phyloP scores from a whole-genome alignment of 352 stramenopile species.

The Phytophthora sp. region DNA sequence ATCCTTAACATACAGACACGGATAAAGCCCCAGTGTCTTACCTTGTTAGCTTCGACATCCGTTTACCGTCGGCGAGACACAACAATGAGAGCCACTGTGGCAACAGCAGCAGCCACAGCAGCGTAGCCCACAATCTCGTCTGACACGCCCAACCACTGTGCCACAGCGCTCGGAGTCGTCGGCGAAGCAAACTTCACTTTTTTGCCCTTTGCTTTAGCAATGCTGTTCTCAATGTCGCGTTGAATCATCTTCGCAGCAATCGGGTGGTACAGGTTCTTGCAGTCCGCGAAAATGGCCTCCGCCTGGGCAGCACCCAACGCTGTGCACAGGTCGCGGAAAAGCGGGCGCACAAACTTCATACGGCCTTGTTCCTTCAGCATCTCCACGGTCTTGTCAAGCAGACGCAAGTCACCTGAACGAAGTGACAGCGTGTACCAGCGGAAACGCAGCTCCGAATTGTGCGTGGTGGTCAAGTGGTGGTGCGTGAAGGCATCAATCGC shows the following conservation, averaged over 20 bases:
- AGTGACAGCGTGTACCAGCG: slow-evolving; percentile 72
- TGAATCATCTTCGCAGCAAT: slow-evolving; percentile 81
- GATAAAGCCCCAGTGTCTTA: background rate
- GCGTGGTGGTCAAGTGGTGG: slow-evolving; percentile 50
- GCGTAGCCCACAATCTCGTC: slow-evolving; percentile 29
- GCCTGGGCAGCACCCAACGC: slow-evolving; percentile 38
- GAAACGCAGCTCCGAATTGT: slow-evolving; percentile 77
- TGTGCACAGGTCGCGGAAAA: slow-evolving; percentile 66
- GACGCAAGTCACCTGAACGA: slow-evolving; percentile 49
- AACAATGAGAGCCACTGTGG: slow-evolving; percentile 22
- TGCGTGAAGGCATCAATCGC: slow-evolving; percentile 63
- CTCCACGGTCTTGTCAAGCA: slow-evolving; percentile 43
- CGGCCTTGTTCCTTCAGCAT: slow-evolving; percentile 74
- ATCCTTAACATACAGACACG: background rate
- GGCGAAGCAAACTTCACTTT: slow-evolving; percentile 41
- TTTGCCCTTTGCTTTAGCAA: slow-evolving; percentile 35
- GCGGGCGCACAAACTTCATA: slow-evolving; percentile 79
- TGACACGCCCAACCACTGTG: slow-evolving; percentile 38
- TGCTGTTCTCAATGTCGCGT: slow-evolving; percentile 51
- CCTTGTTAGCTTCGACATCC: background rate
- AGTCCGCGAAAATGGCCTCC: slow-evolving; percentile 44
- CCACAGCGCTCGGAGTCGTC: slow-evolving; percentile 28
- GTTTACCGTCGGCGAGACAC: slow-evolving; percentile 29
- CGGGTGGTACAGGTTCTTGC: slow-evolving; percentile 71
- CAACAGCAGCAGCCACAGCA: slow-evolving; percentile 16